Conservation (phyloP, 441 rosid species). For the Macaranga tanarius region DNA sequence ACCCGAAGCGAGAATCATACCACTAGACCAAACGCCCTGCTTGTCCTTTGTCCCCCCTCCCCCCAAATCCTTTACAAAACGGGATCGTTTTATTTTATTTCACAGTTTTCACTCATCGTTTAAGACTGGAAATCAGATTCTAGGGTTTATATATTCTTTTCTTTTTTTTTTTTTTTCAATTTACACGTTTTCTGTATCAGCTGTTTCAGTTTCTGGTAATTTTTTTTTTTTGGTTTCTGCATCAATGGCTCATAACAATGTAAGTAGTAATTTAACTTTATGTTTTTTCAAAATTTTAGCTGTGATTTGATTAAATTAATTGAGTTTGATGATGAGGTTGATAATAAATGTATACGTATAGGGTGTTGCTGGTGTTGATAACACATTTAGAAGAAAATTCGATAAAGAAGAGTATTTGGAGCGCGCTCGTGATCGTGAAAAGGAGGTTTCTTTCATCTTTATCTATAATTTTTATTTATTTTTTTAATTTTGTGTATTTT, state of each 20-base stretch:
- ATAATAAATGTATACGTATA: constrained; percentile 25
- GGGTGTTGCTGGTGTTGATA: constrained; percentile 65
- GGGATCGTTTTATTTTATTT: too few species aligned
- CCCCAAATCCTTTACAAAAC: too few species aligned
- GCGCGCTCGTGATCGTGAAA: constrained; percentile 93
- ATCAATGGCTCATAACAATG: constrained; percentile 56
- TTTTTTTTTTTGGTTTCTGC: neutral
- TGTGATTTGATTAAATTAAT: too few species aligned
- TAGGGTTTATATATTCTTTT: neutral
- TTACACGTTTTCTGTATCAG: neutral
- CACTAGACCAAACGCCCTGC: constrained; percentile 65
- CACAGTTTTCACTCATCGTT: too few species aligned
- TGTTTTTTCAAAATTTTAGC: neutral
- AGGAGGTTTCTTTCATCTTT: constrained; percentile 45
- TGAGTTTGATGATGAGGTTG: too few species aligned
- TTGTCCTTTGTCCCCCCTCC: too few species aligned
- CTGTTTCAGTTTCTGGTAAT: neutral
- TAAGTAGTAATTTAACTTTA: constrained; percentile 23
- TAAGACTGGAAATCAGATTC: neutral
- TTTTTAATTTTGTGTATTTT: neutral
- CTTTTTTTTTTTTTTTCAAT: neutral
- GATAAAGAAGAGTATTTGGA: constrained; percentile 79
- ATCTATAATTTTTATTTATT: neutral
- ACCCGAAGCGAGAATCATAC: constrained; percentile 63
- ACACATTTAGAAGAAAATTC: constrained; percentile 83